phyloP scores from a whole-genome alignment of 1,284 basidiomycete genomes.

The Caloboletus firmus region DNA sequence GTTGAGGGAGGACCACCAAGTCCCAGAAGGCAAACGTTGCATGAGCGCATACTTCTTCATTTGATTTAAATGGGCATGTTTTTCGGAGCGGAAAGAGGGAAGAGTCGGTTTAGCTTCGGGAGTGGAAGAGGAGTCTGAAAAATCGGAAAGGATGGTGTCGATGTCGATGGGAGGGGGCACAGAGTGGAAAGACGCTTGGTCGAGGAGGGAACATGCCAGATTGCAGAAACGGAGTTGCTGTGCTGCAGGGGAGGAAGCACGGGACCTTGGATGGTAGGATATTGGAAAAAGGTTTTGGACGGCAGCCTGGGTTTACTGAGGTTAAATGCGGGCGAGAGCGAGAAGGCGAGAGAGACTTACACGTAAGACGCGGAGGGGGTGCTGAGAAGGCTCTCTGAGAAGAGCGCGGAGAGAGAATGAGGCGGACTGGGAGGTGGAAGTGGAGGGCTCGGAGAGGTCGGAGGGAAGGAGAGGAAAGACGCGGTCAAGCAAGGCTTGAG shows the following conservation, averaged over 20 bases:
- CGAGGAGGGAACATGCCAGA: slow-evolving; percentile 66
- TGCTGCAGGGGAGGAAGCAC: slow-evolving; percentile 56
- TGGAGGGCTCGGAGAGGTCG: slow-evolving; percentile 38
- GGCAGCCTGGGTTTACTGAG: slow-evolving; percentile 46
- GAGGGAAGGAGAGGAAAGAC: slow-evolving; percentile 58
- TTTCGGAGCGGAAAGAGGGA: slow-evolving; percentile 18
- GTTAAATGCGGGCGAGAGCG: slow-evolving; percentile 7
- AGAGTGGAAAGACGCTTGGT: slow-evolving; percentile 59
- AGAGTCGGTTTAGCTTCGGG: slow-evolving; percentile 25
- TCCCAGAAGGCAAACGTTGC: slow-evolving; percentile 70
- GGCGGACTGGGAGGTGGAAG: slow-evolving; percentile 34
- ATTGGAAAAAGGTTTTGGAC: slow-evolving; percentile 66
- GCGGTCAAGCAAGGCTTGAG: slow-evolving; percentile 75
- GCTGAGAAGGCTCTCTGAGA: slow-evolving; percentile 52
- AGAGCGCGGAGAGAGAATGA: slow-evolving; percentile 64
- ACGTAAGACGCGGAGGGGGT: slow-evolving; percentile 53
- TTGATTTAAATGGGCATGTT: slow-evolving; percentile 27
- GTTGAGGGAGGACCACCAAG: slow-evolving; percentile 76
- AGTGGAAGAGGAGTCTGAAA: slow-evolving; percentile 27
- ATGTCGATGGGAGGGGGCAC: slow-evolving; percentile 47
- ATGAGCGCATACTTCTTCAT: slow-evolving; percentile 67
- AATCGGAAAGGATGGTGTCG: slow-evolving; percentile 44
- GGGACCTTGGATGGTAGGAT: slow-evolving; percentile 61
- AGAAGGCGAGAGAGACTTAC: slow-evolving; percentile 36
- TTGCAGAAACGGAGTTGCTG: slow-evolving; percentile 74